Percentiles rank a stretch among this genome's conserved stretches.
Conservation (phyloP, 2,329 filamentous ascomycete genomes). For the Fusarium nodosum region DNA sequence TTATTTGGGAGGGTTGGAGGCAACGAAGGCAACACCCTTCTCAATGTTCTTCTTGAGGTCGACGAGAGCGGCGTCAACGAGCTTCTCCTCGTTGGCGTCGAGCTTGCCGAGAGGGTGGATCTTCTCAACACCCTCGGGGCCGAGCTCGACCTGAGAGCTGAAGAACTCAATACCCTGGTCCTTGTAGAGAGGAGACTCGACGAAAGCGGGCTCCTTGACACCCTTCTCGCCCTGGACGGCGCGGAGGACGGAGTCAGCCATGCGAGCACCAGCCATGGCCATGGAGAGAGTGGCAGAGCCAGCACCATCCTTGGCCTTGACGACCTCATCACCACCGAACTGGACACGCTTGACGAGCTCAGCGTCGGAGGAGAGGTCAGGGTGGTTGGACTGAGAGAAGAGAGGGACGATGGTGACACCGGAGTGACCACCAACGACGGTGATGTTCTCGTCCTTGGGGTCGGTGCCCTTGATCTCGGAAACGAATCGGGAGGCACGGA, state of each 20-base stretch:
- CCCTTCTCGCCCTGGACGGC: conserved; percentile 94
- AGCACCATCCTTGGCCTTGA: conserved; percentile 98
- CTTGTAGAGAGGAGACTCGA: conserved; percentile 98
- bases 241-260: conserved; percentile 93
- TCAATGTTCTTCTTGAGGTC: conserved; percentile 96
- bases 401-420: conserved; percentile 98
- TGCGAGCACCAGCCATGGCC: conserved; percentile 90
- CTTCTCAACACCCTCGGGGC: conserved; percentile 95
- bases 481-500: conserved; percentile 98
- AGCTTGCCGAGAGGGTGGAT: conserved; percentile 89
- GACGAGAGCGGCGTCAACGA: conserved; percentile 85
- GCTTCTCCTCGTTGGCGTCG: conserved; percentile 87
- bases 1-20: conserved; percentile 72
- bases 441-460: conserved; percentile 93
- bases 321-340: conserved; percentile 99
- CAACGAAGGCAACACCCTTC: conserved; percentile 81
- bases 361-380: conserved; percentile 82
- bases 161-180: conserved; percentile 98
- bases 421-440: conserved; percentile 96
- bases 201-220: conserved; percentile 95
- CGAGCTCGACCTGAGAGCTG: conserved; percentile 93
- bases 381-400: conserved; percentile 92
- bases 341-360: conserved; percentile 93
- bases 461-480: conserved; percentile 92
- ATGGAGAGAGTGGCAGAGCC: conserved; percentile 98